A percentile compares a stretch with the other conserved stretches of the same genome.
phyloP scores from a whole-genome alignment of 2,329 filamentous ascomycete genomes.

The Phyllachora maydis region DNA sequence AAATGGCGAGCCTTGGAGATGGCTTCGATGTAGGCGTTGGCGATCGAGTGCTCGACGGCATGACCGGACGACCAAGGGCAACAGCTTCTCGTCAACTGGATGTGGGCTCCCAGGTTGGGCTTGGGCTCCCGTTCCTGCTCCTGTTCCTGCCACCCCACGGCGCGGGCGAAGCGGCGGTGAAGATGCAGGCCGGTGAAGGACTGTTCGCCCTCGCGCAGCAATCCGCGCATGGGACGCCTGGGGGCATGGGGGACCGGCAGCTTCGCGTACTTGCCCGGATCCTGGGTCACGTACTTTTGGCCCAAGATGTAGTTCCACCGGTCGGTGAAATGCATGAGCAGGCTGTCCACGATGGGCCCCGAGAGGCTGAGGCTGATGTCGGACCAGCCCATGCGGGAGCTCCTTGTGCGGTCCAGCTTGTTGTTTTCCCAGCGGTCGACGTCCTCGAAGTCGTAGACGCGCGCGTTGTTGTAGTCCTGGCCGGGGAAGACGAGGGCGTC shows the following conservation, averaged over 20 bases:
- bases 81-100: conserved; percentile 29
- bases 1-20: conserved; percentile 52
- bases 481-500: conserved; percentile 65
- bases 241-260: conserved; percentile 7
- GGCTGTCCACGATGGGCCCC: conserved; percentile 55
- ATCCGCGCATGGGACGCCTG: conserved; percentile 3
- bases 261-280: conserved; percentile 25
- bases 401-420: conserved; percentile 61
- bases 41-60: conserved; percentile 52
- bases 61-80: conserved; percentile 30
- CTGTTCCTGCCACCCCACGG: conserved; percentile 10
- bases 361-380: conserved; percentile 62
- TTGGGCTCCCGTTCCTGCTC: conserved; percentile 6
- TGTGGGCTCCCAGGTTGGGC: conserved; percentile 12
- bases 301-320: conserved; percentile 84
- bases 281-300: conserved; percentile 48
- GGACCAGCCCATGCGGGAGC: conserved; percentile 81
- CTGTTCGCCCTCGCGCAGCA: conserved; percentile 8
- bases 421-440: conserved; percentile 68
- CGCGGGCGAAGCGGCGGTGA: conserved; percentile 14
- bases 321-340: conserved; percentile 62
- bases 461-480: conserved; percentile 84
- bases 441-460: conserved; percentile 62
- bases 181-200: conserved; percentile 11
- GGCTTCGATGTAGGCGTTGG: conserved; percentile 60